These are phyloP conservation scores for Syncephalastrum contaminatum DNA, from an alignment of 371 early-diverging fungal species.

Conservation along the genomic window DNA sequence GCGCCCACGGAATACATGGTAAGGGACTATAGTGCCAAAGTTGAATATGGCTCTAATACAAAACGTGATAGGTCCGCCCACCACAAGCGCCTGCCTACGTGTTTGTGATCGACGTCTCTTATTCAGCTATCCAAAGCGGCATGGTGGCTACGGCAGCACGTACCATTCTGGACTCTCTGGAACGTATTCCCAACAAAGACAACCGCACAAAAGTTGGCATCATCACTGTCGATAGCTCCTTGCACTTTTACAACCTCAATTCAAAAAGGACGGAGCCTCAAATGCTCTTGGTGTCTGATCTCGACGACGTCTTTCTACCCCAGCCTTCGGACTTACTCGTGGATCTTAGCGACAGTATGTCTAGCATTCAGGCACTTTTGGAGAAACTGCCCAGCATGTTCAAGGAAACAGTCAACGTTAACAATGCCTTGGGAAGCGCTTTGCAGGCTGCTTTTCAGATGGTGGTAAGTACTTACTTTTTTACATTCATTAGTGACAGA, in stretches of 20 bases:
- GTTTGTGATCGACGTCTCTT: conserved; percentile 93
- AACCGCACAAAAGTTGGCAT: conserved; percentile 86
- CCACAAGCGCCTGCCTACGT: conserved; percentile 93
- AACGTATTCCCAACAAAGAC: conserved; percentile 87
- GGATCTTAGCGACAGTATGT: conserved; percentile 76
- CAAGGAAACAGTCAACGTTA: conserved; percentile 70
- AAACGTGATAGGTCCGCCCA: conserved; percentile 59
- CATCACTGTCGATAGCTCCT: conserved; percentile 84
- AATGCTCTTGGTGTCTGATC: conserved; percentile 89
- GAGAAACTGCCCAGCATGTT: conserved; percentile 82
- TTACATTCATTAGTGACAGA: neutral
- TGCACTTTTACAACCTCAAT: conserved; percentile 90
- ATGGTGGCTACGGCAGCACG: conserved; percentile 74
- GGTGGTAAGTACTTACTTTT: conserved; percentile 47
- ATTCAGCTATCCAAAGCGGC: conserved; percentile 78
- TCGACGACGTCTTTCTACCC: conserved; percentile 89
- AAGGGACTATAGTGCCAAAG: neutral
- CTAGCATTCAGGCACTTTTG: conserved; percentile 70
- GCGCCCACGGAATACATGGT: conserved; percentile 65
- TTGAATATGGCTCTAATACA: neutral
- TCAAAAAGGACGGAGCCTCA: conserved; percentile 73
- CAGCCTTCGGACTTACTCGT: conserved; percentile 85
- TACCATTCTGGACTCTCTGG: conserved; percentile 81
- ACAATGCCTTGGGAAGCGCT: conserved; percentile 83
- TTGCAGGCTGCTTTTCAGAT: conserved; percentile 84